Evolutionary conservation across 768 basidiomycete genomes (phyloP).

Genomic region (Rhizopogon sp.): DNA sequence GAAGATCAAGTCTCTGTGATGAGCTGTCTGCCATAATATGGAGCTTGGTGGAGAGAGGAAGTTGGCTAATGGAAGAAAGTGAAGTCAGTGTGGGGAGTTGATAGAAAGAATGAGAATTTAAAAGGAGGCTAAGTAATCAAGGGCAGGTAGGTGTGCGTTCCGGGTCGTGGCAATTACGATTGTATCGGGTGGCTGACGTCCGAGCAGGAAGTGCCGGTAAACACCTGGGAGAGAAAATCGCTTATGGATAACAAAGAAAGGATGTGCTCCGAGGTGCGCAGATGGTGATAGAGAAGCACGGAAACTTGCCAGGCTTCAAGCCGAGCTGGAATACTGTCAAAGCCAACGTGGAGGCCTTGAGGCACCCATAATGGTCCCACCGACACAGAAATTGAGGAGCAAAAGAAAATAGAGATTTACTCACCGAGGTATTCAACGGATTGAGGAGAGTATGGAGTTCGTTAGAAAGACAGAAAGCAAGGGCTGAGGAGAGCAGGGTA

Average conservation of each 20-base stretch:
- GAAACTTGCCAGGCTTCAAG: not conserved
- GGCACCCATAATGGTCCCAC: slow-evolving; percentile 14
- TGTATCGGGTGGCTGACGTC: slow-evolving; percentile 34
- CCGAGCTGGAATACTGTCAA: slow-evolving; percentile 4
- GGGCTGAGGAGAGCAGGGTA: slow-evolving; percentile 24
- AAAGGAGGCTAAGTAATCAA: slow-evolving; percentile 17
- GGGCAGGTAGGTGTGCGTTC: slow-evolving; percentile 26
- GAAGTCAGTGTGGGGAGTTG: slow-evolving; percentile 10
- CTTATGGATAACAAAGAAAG: not conserved
- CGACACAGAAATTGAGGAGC: slow-evolving; percentile 3
- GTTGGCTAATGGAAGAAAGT: slow-evolving; percentile 7
- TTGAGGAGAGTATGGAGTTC: slow-evolving; percentile 4
- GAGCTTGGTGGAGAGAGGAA: slow-evolving; percentile 11
- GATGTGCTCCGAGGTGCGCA: not conserved
- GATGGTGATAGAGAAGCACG: slow-evolving; percentile 3
- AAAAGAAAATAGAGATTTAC: slow-evolving; percentile 5
- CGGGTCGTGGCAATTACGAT: slow-evolving; percentile 22
- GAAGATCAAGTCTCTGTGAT: slow-evolving; percentile 72
- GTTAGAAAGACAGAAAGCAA: slow-evolving; percentile 14
- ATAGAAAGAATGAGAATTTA: slow-evolving; percentile 11
- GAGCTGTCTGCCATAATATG: slow-evolving; percentile 67
- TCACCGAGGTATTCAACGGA: slow-evolving; percentile 20
- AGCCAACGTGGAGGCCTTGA: slow-evolving; percentile 26
- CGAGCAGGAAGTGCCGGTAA: slow-evolving; percentile 4
- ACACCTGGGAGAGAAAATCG: slow-evolving; percentile 1